Base-by-base conservation (phyloP, 495 filamentous ascomycete species). In the Penicillium parvum region DNA sequence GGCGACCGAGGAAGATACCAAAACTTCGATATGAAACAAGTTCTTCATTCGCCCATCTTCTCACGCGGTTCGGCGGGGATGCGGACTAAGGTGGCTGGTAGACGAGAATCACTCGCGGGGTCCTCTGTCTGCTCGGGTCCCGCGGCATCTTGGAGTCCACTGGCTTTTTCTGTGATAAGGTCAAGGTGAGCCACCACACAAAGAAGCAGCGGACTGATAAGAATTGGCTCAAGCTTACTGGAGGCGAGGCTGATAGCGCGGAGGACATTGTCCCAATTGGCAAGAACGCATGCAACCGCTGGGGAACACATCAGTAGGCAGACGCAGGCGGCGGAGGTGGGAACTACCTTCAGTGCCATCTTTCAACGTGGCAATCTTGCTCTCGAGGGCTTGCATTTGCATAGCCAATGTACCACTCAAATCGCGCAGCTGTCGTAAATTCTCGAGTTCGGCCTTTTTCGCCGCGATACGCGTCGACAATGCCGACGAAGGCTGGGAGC, bases 161-260 rank as follows among this genome's bases (percentile, higher is more conserved):
- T 45, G 21, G 57, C 56, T 45, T 58, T 54, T 15, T 33, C 59
- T 62, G 43, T 37, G 17, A 35, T 15, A 23, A 39, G 16, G 33
- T 44, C 20, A 43, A 26, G 7, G 16, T 7, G 15, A 39, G 28
- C 5, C n/a, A n/a, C n/a, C n/a, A n/a, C n/a, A n/a, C n/a, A n/a
- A n/a, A n/a, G n/a, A n/a, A n/a, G n/a, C n/a, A n/a, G n/a, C n/a
- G n/a, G n/a, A n/a, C 17, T 34, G 47, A 41, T 49, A 51, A 49
- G 49, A 16, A 32, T 32, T 40, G 25, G 11, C 20, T 34, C 32
- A 53, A 48, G 64, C 85, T 61, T 81, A 98, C 92, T 79, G 38
- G 89, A 95, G 43, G 94, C 90, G 82, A 98, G 94, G 58, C 85
- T 86, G 54, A 98, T 96, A 26, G 90, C 90, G 37, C 85, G 77